These are phyloP conservation scores for Plasmodium berghei DNA, from an alignment of 169 alveolate genomes.

Conservation along the genomic window DNA sequence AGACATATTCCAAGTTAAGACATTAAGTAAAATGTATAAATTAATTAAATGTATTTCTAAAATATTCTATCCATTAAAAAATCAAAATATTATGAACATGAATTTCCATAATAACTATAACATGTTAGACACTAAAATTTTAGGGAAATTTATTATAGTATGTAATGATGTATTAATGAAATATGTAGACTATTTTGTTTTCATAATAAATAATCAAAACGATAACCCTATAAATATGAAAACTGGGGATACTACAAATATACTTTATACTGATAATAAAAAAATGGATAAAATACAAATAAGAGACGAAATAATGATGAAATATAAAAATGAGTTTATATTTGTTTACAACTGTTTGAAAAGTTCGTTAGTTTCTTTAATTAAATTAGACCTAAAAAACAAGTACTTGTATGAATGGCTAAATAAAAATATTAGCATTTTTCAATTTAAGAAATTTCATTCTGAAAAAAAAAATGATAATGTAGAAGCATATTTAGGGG, in stretches of 20 bases:
- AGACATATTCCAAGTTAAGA: slow-evolving; percentile 41
- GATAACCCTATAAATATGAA: background rate
- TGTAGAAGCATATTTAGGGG: background rate
- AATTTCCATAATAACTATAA: slow-evolving; percentile 47
- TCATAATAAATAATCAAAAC: slow-evolving; percentile 7
- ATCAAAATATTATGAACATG: slow-evolving; percentile 11
- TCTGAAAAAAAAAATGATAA: background rate
- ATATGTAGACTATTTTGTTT: slow-evolving; percentile 49
- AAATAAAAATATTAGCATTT: slow-evolving; percentile 28
- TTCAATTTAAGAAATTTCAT: slow-evolving; percentile 4
- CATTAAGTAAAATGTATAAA: slow-evolving; percentile 48
- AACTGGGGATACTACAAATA: background rate
- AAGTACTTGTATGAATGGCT: slow-evolving; percentile 66
- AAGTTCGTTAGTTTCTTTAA: slow-evolving; percentile 63
- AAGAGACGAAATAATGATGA: background rate
- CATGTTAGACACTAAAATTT: slow-evolving; percentile 6
- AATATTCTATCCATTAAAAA: slow-evolving; percentile 64
- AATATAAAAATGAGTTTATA: slow-evolving; percentile 39
- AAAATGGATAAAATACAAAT: background rate
- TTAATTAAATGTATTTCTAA: slow-evolving; percentile 65
- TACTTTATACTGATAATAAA: background rate
- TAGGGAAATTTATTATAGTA: slow-evolving; percentile 20
- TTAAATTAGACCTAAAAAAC: slow-evolving; percentile 48
- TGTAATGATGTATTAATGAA: slow-evolving; percentile 45
- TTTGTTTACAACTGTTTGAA: slow-evolving; percentile 59